Percentiles rank a stretch among this genome's conserved stretches.
Evolutionary conservation across 1,284 basidiomycete genomes (phyloP).

Genomic region (Termitomyces sp.): DNA sequence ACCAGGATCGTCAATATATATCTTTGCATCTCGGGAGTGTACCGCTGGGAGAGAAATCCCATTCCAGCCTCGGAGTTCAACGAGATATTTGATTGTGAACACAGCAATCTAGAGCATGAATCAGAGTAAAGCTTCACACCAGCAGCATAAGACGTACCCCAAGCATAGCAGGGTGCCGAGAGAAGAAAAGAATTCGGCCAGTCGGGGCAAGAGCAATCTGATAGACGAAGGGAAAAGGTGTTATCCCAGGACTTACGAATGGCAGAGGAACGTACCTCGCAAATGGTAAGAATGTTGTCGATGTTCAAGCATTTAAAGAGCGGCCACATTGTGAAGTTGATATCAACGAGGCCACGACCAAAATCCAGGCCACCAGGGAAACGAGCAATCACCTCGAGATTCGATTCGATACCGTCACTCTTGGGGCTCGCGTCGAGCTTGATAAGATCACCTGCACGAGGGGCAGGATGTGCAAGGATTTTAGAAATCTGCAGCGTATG

Average conservation of each 20-base stretch:
- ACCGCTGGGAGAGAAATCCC: conserved; percentile 83
- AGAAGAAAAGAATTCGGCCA: conserved; percentile 87
- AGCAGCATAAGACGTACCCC: conserved; percentile 40
- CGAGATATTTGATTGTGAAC: conserved; percentile 85
- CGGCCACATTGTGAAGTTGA: conserved; percentile 96
- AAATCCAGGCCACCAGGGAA: conserved; percentile 85
- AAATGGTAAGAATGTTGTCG: conserved; percentile 90
- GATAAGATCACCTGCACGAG: conserved; percentile 81
- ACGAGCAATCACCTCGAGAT: conserved; percentile 76
- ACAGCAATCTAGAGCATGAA: conserved; percentile 61
- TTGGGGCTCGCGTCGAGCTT: conserved; percentile 72
- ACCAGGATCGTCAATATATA: conserved; percentile 83
- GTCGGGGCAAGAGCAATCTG: conserved; percentile 91
- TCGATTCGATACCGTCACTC: conserved; percentile 53
- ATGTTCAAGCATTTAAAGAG: conserved; percentile 92
- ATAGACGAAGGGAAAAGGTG: background rate
- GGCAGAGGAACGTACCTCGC: conserved; percentile 58
- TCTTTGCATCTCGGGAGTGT: conserved; percentile 86
- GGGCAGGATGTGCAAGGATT: conserved; percentile 78
- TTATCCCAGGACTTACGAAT: background rate
- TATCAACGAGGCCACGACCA: conserved; percentile 76
- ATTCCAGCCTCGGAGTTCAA: conserved; percentile 92
- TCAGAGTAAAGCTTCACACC: conserved; percentile 1
- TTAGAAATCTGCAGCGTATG: conserved; percentile 83
- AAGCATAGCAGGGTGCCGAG: conserved; percentile 87